Base-by-base conservation (phyloP, 192 early-diverging fungal genomes). In the Coemansia sp. region DNA sequence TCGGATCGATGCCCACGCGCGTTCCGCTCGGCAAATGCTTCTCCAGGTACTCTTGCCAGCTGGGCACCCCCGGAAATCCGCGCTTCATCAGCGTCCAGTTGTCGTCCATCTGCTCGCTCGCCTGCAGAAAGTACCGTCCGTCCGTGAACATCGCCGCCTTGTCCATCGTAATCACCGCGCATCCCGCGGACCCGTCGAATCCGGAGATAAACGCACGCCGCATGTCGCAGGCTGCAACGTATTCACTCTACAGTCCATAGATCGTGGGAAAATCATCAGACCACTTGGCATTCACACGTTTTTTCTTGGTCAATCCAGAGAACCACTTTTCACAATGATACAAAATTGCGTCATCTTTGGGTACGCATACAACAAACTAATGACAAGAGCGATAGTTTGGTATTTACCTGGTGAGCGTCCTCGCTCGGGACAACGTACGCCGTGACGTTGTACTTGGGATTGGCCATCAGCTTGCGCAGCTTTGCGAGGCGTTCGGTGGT, bases 121-220 rank as follows among this genome's bases (percentile, higher is more conserved):
- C 97, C 70, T 98, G 97, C 62, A 98, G 77, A 80, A 94, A 97
- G 88, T 98, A 98, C 50, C 97, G 87, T 6, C 97, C 97, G 72
- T 98, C 97, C 6, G 97, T 98, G 70, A 95, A 98, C 50, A 98
- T 84, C 28, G 90, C 87, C 52, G 94, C 94, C 53, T 84, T 68
- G 36, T 89, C 85, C 30, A 73, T 45, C 3, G 93, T 90, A 17
- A 98, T 87, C 40, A 98, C 86, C 7, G 95, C 97, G 53, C 89
- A 86, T 74, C 93, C 94, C n/a, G 97, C 95, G 19, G 97, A 98
- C n/a, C 97, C 97, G 50, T 88, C 92, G 71, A 98, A 98, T 34
- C 94, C 94, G 5, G 91, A 93, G 69, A 98, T 96, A 74, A 84
- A 98, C 28, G 83, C 81, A 29, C 97, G 91, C 19, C 97, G 88